Conservation (phyloP, 352 stramenopile species). For the Blastocystis sp. region DNA sequence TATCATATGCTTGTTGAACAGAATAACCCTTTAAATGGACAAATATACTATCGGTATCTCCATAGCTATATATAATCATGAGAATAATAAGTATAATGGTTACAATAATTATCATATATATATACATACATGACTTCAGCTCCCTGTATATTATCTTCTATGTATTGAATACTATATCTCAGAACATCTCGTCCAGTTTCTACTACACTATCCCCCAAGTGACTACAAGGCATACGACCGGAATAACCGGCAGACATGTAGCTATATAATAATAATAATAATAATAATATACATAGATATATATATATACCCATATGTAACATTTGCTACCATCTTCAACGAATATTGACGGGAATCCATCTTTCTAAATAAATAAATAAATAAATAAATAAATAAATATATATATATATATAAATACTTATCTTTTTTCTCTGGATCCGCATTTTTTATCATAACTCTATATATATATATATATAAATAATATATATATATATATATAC, state of each 20-base stretch:
- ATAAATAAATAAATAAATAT: constrained; percentile 49
- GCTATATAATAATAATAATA: constrained; percentile 16
- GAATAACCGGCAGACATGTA: constrained; percentile 94
- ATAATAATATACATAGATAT: not conserved
- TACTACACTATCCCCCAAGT: constrained; percentile 93
- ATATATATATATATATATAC: not conserved
- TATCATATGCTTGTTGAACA: constrained; percentile 73
- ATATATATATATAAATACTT: constrained; percentile 38
- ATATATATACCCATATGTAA: constrained; percentile 69
- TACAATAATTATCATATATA: constrained; percentile 46
- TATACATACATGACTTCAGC: constrained; percentile 4
- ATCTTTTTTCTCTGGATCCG: constrained; percentile 52
- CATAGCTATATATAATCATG: constrained; percentile 68
- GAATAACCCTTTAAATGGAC: constrained; percentile 74
- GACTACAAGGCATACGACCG: constrained; percentile 75
- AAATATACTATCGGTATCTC: constrained; percentile 96
- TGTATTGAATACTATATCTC: constrained; percentile 4
- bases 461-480: too few species aligned
- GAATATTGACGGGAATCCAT: constrained; percentile 70
- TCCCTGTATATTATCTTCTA: not conserved
- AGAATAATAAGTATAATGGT: constrained; percentile 76
- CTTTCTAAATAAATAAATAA: too few species aligned
- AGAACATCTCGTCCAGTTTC: constrained; percentile 51
- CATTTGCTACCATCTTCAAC: constrained; percentile 96
- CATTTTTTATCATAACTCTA: constrained; percentile 87